Evolutionary conservation across 2,329 filamentous ascomycete species (phyloP).

Genomic region (Ceratocystis huliohia): DNA sequence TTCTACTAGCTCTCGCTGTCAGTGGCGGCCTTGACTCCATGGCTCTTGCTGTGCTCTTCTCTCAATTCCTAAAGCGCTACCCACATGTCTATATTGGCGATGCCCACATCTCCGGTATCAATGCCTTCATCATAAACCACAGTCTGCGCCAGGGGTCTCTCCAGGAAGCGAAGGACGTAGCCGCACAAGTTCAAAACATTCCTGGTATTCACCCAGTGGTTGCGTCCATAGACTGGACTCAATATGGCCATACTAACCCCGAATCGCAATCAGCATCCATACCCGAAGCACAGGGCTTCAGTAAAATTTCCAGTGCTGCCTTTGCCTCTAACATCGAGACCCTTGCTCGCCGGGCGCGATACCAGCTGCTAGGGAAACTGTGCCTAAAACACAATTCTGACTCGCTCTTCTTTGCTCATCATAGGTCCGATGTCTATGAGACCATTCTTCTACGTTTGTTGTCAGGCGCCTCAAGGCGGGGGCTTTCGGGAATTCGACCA

Average conservation of each 20-base stretch:
- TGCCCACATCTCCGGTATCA: constrained; percentile 32
- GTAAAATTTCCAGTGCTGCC: constrained; percentile 27
- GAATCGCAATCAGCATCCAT: not conserved
- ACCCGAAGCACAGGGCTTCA: not conserved
- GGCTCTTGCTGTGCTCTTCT: constrained; percentile 71
- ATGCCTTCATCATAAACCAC: constrained; percentile 46
- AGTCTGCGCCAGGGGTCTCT: constrained; percentile 40
- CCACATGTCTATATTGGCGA: constrained; percentile 33
- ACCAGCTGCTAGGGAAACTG: constrained; percentile 51
- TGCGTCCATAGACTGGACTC: constrained; percentile 26
- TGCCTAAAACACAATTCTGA: constrained; percentile 41
- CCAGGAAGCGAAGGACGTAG: constrained; percentile 40
- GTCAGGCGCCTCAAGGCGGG: constrained; percentile 48
- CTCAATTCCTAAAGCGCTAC: constrained; percentile 31
- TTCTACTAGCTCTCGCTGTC: constrained; percentile 54
- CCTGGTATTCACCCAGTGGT: constrained; percentile 25
- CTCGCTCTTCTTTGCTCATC: constrained; percentile 68
- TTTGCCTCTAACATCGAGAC: constrained; percentile 58
- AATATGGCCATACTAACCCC: constrained; percentile 13
- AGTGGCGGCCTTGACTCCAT: constrained; percentile 97
- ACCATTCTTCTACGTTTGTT: constrained; percentile 71
- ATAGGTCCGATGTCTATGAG: constrained; percentile 83
- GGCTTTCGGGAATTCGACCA: constrained; percentile 55
- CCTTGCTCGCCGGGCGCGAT: constrained; percentile 59
- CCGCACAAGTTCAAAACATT: constrained; percentile 30